Evolutionary conservation across 257 asterid genomes (phyloP).

Genomic region (Forsythia suspensa): DNA sequence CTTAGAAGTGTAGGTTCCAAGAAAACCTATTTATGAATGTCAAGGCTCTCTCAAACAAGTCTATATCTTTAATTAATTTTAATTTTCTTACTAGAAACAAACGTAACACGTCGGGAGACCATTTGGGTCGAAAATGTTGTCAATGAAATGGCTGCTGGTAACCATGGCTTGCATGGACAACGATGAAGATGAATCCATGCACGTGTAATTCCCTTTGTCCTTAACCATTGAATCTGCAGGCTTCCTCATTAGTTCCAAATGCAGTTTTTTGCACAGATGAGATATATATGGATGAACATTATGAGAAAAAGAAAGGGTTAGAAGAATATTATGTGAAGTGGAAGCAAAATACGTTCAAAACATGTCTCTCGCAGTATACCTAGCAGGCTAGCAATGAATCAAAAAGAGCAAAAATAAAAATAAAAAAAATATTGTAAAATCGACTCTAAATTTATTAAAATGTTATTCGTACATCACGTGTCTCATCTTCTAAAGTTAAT

Average conservation of each 20-base stretch:
- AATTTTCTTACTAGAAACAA: too few species aligned
- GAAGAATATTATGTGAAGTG: slow-evolving; percentile 81
- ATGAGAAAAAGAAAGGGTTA: slow-evolving; percentile 36
- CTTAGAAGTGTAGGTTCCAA: too few species aligned
- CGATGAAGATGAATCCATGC: slow-evolving; percentile 56
- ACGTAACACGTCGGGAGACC: background rate
- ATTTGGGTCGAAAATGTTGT: slow-evolving; percentile 26
- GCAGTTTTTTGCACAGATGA: too few species aligned
- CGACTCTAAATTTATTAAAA: too few species aligned
- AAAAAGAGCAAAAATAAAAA: background rate
- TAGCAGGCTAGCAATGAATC: background rate
- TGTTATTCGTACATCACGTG: background rate
- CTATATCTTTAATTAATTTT: too few species aligned
- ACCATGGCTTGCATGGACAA: too few species aligned
- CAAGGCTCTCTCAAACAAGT: too few species aligned
- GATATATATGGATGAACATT: slow-evolving; percentile 32
- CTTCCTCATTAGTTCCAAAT: slow-evolving; percentile 30
- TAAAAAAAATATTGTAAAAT: too few species aligned
- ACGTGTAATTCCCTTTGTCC: slow-evolving; percentile 25
- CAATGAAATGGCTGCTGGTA: slow-evolving; percentile 34
- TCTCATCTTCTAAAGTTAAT: too few species aligned
- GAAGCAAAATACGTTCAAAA: slow-evolving; percentile 71
- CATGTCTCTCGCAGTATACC: too few species aligned
- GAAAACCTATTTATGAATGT: too few species aligned
- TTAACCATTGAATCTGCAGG: slow-evolving; percentile 29